Percentiles rank a stretch among this genome's conserved stretches.
These are phyloP conservation scores for Crataegus laevigata DNA, from an alignment of 306 rosid species.

Conservation along the genomic window DNA sequence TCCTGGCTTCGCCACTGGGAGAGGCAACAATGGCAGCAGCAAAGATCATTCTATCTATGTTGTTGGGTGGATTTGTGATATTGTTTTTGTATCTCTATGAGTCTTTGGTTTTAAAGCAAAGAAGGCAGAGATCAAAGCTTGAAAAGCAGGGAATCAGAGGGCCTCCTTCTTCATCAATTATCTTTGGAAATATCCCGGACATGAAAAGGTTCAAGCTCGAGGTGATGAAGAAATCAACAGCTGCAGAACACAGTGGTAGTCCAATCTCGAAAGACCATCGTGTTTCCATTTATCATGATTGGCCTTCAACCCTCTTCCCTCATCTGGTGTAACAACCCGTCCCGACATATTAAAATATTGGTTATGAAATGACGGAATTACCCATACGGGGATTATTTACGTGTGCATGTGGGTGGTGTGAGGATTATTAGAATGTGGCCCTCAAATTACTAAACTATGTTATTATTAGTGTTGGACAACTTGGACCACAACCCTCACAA, in stretches of 20 bases:
- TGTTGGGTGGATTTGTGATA: constrained; percentile 25
- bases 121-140: constrained; percentile 44
- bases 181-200: constrained; percentile 50
- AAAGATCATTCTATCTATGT: not conserved
- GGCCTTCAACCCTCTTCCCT: constrained; percentile 43
- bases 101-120: constrained; percentile 31
- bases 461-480: too few relatives aligned
- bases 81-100: constrained; percentile 13
- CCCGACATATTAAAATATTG: too few relatives aligned
- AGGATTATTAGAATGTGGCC: too few relatives aligned
- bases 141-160: constrained; percentile 61
- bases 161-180: constrained; percentile 43
- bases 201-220: constrained; percentile 32
- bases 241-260: too few relatives aligned
- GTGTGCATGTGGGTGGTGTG: too few relatives aligned
- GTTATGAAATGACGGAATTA: too few relatives aligned
- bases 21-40: not conserved
- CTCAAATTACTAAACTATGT: too few relatives aligned
- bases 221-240: not conserved
- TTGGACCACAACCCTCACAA: too few relatives aligned
- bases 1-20: too few relatives aligned
- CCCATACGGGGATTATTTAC: too few relatives aligned
- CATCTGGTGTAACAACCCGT: too few relatives aligned
- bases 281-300: constrained; percentile 24
- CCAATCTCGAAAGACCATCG: not conserved